phyloP scores from a whole-genome alignment of 1,139 yeast genomes.

The Kodamaea anthophila region DNA sequence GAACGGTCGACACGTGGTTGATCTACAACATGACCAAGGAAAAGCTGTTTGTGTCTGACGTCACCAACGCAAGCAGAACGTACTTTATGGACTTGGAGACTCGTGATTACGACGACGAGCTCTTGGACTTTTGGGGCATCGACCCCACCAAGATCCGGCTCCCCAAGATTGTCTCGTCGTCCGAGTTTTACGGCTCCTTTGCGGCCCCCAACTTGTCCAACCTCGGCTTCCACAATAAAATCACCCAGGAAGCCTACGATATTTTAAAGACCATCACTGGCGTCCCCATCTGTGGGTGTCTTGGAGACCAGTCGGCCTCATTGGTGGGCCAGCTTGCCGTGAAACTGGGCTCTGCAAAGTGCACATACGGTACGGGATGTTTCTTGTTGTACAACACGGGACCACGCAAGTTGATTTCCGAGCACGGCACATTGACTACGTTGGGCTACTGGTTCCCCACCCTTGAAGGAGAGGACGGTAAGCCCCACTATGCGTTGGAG shows the following conservation, averaged over 20 bases:
- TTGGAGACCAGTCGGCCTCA: slow-evolving; percentile 94
- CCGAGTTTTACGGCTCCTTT: slow-evolving; percentile 75
- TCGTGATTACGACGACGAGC: slow-evolving; percentile 66
- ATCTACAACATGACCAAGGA: slow-evolving; percentile 79
- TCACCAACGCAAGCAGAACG: slow-evolving; percentile 88
- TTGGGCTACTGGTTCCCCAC: slow-evolving; percentile 86
- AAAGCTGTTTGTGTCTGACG: slow-evolving; percentile 70
- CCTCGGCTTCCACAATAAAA: slow-evolving; percentile 46
- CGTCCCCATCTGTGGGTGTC: slow-evolving; percentile 80
- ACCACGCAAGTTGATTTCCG: slow-evolving; percentile 51
- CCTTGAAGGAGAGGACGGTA: slow-evolving; percentile 42
- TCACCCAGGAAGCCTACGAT: slow-evolving; percentile 47
- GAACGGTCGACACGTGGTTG: slow-evolving; percentile 94
- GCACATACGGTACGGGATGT: slow-evolving; percentile 98
- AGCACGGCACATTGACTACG: slow-evolving; percentile 83
- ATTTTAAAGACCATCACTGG: slow-evolving; percentile 46
- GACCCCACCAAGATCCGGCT: slow-evolving; percentile 64
- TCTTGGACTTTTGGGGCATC: slow-evolving; percentile 73
- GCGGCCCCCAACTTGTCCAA: slow-evolving; percentile 49
- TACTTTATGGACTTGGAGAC: slow-evolving; percentile 83
- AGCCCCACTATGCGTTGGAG: slow-evolving; percentile 85
- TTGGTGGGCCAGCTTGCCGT: slow-evolving; percentile 89
- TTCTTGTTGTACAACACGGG: slow-evolving; percentile 90
- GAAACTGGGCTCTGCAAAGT: slow-evolving; percentile 79
- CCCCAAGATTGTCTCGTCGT: slow-evolving; percentile 77